Evolutionary conservation across 768 basidiomycete species (phyloP).

Genomic region (Amanita phalloides): DNA sequence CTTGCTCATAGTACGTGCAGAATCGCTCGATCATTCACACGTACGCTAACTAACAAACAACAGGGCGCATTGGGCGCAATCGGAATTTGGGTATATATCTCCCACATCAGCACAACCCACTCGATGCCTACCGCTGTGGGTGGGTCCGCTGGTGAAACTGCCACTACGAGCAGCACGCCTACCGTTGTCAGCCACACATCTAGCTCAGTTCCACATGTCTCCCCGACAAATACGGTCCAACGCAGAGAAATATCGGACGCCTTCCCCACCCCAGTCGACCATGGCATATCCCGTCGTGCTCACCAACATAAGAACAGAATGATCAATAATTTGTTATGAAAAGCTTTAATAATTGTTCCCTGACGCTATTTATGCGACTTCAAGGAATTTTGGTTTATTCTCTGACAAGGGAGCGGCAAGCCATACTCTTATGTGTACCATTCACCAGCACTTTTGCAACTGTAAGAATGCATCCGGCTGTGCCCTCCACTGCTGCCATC

Average conservation of each 20-base stretch:
- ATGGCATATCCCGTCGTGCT: neutral
- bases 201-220: slow-evolving; percentile 30
- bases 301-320: slow-evolving; percentile 1
- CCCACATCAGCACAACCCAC: slow-evolving; percentile 38
- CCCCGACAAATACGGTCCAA: slow-evolving; percentile 52
- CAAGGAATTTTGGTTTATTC: neutral
- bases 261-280: neutral
- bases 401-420: neutral
- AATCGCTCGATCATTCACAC: neutral
- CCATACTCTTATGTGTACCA: neutral
- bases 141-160: slow-evolving; percentile 41
- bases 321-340: neutral
- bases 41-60: neutral
- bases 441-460: neutral
- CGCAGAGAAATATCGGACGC: slow-evolving; percentile 13
- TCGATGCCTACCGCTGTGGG: slow-evolving; percentile 52
- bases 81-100: slow-evolving; percentile 48
- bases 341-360: neutral
- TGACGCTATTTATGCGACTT: neutral
- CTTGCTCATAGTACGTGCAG: slow-evolving; percentile 37
- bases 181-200: slow-evolving; percentile 11
- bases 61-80: slow-evolving; percentile 45
- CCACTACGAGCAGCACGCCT: slow-evolving; percentile 9
- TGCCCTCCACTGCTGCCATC: neutral
- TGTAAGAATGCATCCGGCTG: neutral